Base-by-base conservation (phyloP, 2,329 filamentous ascomycete species). In the Aspergillus intermedius region DNA sequence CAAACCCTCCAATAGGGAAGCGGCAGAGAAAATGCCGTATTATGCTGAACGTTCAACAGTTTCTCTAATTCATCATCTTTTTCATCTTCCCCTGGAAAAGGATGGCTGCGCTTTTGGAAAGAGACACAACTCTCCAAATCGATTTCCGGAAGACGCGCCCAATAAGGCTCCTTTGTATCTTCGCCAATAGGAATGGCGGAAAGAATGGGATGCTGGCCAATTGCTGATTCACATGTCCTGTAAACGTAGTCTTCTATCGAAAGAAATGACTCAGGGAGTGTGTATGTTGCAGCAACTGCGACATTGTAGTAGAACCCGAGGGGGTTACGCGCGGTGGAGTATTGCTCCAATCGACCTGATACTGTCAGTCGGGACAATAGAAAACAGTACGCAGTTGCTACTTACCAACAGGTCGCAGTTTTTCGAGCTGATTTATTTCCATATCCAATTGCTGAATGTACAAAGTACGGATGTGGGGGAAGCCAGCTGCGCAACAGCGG, bases 381-480 rank as follows among this genome's bases (percentile, higher is more conserved):
- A 28, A 39, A 23, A 17, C 7, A 48, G 46, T 30, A 15, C 37
- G 30, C 37, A 32, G 12, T 46, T 15, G 39, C 48, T 28, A 59
- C 62, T 56, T 42, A 63, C 65, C 65, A 19, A 62, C 60, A 21
- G 60, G 46, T 3, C 65, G 64, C 37, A 68, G 46, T 22, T 47
- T 62, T 41, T 67, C 60, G 6, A 61, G 53, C n/a, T 79, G 81
- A 46, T 71, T 83, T 43, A 77, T 80, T 23, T 74, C 37, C 37
- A 40, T 40, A 12, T 35, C 8, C 12, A 22, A 19, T 19, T 21
- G 15, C 12, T 8, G 81, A 42, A 47, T 5, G 44, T 39, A 21
- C 48, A 51, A 30, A 30, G 25, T 30, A 30, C 10, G 25, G 25
- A 30, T 30, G 25, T 30, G 25, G 25, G 9, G 25, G 9, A 30